Base-by-base conservation (phyloP, 306 rosid genomes). In the Canavalia ensiformis region DNA sequence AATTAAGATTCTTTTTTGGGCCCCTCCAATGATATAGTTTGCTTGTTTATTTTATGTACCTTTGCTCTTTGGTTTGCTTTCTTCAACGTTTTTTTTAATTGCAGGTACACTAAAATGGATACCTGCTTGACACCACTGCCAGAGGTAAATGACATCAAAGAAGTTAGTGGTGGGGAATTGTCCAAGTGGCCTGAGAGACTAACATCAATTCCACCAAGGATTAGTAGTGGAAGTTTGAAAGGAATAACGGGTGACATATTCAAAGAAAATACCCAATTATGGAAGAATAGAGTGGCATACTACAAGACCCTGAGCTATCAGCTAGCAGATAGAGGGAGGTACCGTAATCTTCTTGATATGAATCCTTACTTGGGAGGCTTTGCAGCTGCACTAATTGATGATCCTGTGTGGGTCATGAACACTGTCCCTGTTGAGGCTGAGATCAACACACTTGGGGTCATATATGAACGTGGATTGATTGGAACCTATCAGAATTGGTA, bases 401-500 rank as follows among this genome's bases (percentile, higher is more conserved):
- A 89, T 51, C 99, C 98, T 2, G 86, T 87, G 65, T 95, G 99
- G 98, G 98, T 93, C 31, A 91, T 95, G 99, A 95, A 95, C 55
- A 34, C 80, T 63, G 93, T 90, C 41, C 99, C 98, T 0, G 97
- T 87, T 59, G 93, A 95, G 84, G 85, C 98, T 7, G 84, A 89
- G 77, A 34, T 87, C 67, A 90, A 93, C 82, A 93, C 97, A 9
- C 97, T 93, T 25, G 99, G 97, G 55, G 97, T 72, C 85, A 87
- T 95, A 33, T 93, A 74, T 56, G 97, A 95, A 83, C 92, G 97
- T 7, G 99, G 99, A 68, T 80, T 93, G 67, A 93, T 96, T 10
- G 99, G 99, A 77, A 93, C 99, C 47, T 96, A 90, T 67, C 96
- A 92, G 57, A 91, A 86, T 54, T 96, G 99, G 99, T 95, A 89